These are phyloP conservation scores for Sclerotiophoma versabilis DNA, from an alignment of 2,329 filamentous ascomycete species.

Conservation along the genomic window DNA sequence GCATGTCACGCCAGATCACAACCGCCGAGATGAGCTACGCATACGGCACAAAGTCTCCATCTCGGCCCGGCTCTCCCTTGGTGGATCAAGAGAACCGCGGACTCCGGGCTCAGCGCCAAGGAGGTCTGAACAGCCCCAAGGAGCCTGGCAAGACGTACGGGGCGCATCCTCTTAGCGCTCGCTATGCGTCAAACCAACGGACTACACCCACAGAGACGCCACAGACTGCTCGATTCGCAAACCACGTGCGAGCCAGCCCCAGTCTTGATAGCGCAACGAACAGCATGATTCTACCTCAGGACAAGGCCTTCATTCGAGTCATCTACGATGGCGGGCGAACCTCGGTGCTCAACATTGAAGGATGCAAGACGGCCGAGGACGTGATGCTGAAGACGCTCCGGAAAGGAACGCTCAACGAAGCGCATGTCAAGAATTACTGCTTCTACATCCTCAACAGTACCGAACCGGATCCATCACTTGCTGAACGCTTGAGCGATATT, in stretches of 20 bases:
- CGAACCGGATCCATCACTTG: constrained; percentile 81
- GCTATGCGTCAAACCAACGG: constrained; percentile 48
- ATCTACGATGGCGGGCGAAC: constrained; percentile 92
- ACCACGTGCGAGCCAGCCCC: constrained; percentile 79
- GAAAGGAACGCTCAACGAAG: constrained; percentile 87
- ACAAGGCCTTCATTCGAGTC: constrained; percentile 89
- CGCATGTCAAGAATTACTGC: constrained; percentile 93
- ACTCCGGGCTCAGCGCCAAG: constrained; percentile 66
- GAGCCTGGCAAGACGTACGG: constrained; percentile 62
- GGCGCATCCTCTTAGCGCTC: constrained; percentile 60
- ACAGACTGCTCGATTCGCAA: constrained; percentile 67
- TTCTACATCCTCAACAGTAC: constrained; percentile 91
- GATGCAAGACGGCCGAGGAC: constrained; percentile 90
- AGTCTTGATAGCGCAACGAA: constrained; percentile 79
- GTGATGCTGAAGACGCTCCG: constrained; percentile 88
- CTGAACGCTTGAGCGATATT: constrained; percentile 81
- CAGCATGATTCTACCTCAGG: constrained; percentile 83
- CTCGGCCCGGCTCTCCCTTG: constrained; percentile 75
- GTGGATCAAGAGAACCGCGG: constrained; percentile 63
- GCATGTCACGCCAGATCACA: constrained; percentile 56
- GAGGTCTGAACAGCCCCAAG: constrained; percentile 62
- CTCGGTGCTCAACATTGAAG: constrained; percentile 91
- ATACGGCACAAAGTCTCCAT: constrained; percentile 62
- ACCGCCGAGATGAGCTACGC: constrained; percentile 53
- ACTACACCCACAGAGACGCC: constrained; percentile 68